phyloP scores from a whole-genome alignment of 2,329 filamentous ascomycete species.

The Exophiala spinifera region DNA sequence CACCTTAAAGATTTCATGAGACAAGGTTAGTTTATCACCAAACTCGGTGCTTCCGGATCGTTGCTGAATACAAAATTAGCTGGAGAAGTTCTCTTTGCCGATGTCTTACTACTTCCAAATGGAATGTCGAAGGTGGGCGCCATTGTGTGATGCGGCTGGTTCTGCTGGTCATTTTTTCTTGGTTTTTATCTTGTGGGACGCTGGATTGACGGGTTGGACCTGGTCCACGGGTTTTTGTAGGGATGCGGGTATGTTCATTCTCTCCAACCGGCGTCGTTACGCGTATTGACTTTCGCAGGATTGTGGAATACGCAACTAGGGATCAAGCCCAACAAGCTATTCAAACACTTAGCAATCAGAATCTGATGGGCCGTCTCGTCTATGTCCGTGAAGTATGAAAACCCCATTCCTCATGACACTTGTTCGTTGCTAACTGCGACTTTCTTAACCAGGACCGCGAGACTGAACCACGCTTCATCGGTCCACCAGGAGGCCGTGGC shows the following conservation, averaged over 20 bases:
- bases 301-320: constrained; percentile 99
- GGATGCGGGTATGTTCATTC: constrained; percentile 90
- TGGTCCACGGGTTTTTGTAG: constrained; percentile 88
- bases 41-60: constrained; percentile 15
- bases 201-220: constrained; percentile 99
- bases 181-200: constrained; percentile 69
- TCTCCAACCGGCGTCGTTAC: not conserved
- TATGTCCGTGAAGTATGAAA: constrained; percentile 87
- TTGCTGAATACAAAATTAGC: constrained; percentile 57
- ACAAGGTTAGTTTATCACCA: constrained; percentile 63
- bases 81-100: constrained; percentile 98
- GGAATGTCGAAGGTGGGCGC: constrained; percentile 99
- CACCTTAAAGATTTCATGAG: constrained; percentile 99
- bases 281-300: constrained; percentile 53
- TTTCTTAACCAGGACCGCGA: constrained; percentile 72
- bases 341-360: constrained; percentile 97
- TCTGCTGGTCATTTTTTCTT: constrained; percentile 62
- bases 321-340: constrained; percentile 98
- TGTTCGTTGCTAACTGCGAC: constrained; percentile 1
- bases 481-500: constrained; percentile 65
- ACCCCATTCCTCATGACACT: not conserved
- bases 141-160: constrained; percentile 85
- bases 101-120: constrained; percentile 98
- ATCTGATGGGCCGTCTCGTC: constrained; percentile 95
- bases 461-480: constrained; percentile 92